Conservation (phyloP, 139 green algal species). For the Chlorokybus atmophyticus region DNA sequence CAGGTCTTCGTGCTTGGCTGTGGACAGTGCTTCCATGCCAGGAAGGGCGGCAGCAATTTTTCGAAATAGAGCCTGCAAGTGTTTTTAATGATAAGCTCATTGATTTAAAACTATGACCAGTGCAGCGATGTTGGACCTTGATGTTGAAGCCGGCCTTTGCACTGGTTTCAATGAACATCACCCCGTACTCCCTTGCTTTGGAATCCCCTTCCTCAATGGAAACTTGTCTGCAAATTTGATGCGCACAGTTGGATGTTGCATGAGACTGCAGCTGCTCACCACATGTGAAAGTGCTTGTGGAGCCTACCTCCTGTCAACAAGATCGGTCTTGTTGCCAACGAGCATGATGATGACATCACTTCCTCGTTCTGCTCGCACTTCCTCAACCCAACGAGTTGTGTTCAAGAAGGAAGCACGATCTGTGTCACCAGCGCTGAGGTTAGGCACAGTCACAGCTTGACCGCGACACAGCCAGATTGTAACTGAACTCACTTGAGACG, state of each 20-base stretch:
- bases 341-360: constrained; percentile 96
- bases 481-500: constrained; percentile 82
- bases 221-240: constrained; percentile 66
- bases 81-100: constrained; percentile 11
- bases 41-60: constrained; percentile 94
- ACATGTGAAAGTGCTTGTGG: no score
- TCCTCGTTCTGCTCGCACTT: constrained; percentile 88
- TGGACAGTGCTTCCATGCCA: constrained; percentile 72
- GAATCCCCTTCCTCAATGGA: constrained; percentile 88
- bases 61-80: constrained; percentile 75
- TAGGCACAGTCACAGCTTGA: no score
- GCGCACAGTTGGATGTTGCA: no score
- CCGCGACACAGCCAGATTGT: no score
- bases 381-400: constrained; percentile 88
- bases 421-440: no score
- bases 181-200: constrained; percentile 76
- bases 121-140: no score
- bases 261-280: no score
- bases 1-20: constrained; percentile 59
- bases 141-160: constrained; percentile 99
- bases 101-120: no score
- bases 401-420: constrained; percentile 88
- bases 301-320: constrained; percentile 80
- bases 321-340: constrained; percentile 98
- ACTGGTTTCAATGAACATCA: constrained; percentile 98